Evolutionary conservation across 768 basidiomycete species (phyloP).

Genomic region (Cyclocybe cylindracea): DNA sequence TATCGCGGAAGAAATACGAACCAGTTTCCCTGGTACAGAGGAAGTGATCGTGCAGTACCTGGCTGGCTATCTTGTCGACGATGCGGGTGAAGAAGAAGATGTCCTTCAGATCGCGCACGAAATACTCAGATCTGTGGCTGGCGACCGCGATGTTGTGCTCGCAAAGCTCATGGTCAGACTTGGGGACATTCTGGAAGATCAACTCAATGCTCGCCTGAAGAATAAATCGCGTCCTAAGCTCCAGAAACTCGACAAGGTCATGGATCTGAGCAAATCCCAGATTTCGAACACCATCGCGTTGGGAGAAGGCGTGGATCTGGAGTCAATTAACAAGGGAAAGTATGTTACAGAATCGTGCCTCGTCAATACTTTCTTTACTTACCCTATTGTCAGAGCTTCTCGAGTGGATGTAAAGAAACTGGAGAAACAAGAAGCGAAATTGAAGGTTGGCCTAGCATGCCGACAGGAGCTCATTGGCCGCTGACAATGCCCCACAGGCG

Average conservation of each 20-base stretch:
- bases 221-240: slow-evolving; percentile 65
- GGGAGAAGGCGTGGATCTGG: slow-evolving; percentile 83
- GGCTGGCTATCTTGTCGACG: slow-evolving; percentile 85
- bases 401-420: slow-evolving; percentile 94
- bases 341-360: slow-evolving; percentile 33
- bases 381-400: slow-evolving; percentile 59
- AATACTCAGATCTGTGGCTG: slow-evolving; percentile 77
- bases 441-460: slow-evolving; percentile 54
- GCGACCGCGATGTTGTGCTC: slow-evolving; percentile 56
- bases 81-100: slow-evolving; percentile 87
- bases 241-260: slow-evolving; percentile 79
- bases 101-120: slow-evolving; percentile 74
- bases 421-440: slow-evolving; percentile 96
- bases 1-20: slow-evolving; percentile 78
- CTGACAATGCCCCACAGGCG: slow-evolving; percentile 47
- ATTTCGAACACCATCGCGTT: slow-evolving; percentile 82
- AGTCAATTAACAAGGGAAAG: slow-evolving; percentile 95
- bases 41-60: slow-evolving; percentile 87
- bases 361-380: slow-evolving; percentile 11
- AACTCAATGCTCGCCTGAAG: slow-evolving; percentile 57
- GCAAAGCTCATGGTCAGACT: slow-evolving; percentile 70
- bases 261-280: slow-evolving; percentile 84
- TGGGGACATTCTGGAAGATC: slow-evolving; percentile 63
- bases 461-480: neutral
- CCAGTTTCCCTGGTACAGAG: slow-evolving; percentile 72